Evolutionary conservation across 2,329 filamentous ascomycete genomes (phyloP).

Genomic region (Alternaria sp.): DNA sequence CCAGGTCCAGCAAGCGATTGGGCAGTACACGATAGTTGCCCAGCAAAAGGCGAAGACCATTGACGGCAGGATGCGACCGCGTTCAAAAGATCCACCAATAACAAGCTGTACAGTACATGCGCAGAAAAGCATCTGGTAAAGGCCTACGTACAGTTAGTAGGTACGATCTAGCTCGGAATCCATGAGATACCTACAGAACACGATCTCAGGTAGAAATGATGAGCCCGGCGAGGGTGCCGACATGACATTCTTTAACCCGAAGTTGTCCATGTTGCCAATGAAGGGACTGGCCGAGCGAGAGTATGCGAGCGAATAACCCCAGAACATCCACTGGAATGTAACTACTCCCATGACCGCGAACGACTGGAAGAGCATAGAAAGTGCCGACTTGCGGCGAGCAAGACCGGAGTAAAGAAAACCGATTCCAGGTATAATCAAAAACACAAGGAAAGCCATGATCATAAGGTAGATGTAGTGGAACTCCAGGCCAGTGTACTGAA

Average conservation of each 20-base stretch:
- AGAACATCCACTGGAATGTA: constrained; percentile 71
- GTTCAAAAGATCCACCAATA: constrained; percentile 69
- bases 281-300: constrained; percentile 67
- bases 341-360: constrained; percentile 65
- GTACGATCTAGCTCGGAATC: neutral
- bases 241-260: constrained; percentile 68
- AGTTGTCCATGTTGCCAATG: constrained; percentile 69
- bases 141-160: constrained; percentile 17
- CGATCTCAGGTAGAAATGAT: constrained; percentile 67
- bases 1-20: constrained; percentile 73
- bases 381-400: constrained; percentile 67
- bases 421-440: constrained; percentile 72
- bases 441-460: constrained; percentile 68
- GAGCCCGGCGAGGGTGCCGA: constrained; percentile 68
- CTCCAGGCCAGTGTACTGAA: constrained; percentile 66
- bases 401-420: constrained; percentile 71
- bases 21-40: constrained; percentile 71
- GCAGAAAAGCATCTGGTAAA: constrained; percentile 72
- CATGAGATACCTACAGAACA: constrained; percentile 60
- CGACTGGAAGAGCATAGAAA: constrained; percentile 69
- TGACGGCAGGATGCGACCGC: constrained; percentile 69
- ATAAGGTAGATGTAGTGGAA: constrained; percentile 69
- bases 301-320: constrained; percentile 70
- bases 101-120: constrained; percentile 70
- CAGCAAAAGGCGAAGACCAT: constrained; percentile 70